Evolutionary conservation across 2,329 filamentous ascomycete species (phyloP).

Genomic region (Aureobasidium namibiae): DNA sequence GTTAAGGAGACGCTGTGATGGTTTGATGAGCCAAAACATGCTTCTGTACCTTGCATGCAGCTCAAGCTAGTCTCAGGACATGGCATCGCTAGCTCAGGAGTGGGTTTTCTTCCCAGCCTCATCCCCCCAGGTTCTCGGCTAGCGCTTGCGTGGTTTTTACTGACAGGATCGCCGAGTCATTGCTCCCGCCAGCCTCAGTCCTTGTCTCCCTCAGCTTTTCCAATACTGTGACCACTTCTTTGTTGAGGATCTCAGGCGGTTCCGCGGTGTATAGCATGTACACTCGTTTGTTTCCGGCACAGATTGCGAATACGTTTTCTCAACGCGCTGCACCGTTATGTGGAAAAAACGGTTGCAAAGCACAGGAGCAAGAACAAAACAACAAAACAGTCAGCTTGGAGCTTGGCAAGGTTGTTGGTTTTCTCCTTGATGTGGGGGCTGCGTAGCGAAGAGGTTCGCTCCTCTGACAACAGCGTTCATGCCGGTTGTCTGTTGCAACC

Average conservation of each 20-base stretch:
- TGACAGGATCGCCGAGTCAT: not conserved
- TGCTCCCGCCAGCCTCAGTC: not conserved
- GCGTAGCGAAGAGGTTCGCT: not conserved
- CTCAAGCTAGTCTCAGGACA: conserved; percentile 4
- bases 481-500: conserved; percentile 6
- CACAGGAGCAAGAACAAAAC: not conserved
- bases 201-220: not conserved
- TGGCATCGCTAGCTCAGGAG: conserved; percentile 9
- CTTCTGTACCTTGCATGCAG: conserved; percentile 5
- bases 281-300: not conserved
- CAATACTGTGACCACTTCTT: not conserved
- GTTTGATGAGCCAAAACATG: not conserved
- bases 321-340: not conserved
- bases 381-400: not conserved
- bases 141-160: conserved; percentile 5
- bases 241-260: not conserved
- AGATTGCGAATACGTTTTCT: conserved; percentile 5
- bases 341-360: not conserved
- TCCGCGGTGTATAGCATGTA: not conserved
- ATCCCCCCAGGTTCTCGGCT: not conserved
- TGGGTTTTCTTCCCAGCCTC: not conserved
- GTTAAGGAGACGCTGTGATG: not conserved
- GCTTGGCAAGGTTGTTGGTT: not conserved
- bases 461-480: not conserved
- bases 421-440: not conserved